Conservation (phyloP, 2,329 filamentous ascomycete species). For the Aspergillus niger region DNA sequence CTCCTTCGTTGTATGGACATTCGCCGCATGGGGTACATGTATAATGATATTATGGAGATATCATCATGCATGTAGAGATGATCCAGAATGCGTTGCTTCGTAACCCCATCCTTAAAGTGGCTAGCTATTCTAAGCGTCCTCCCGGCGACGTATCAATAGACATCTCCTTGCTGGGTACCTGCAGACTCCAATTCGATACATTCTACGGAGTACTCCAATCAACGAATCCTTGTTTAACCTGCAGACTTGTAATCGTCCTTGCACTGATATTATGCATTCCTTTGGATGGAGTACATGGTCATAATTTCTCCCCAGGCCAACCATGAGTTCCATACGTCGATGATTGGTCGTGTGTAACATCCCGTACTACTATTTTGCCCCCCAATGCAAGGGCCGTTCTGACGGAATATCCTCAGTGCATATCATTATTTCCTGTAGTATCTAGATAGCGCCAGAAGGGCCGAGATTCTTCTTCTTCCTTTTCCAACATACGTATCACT, state of each 20-base stretch:
- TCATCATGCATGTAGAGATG: background rate
- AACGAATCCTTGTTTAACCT: background rate
- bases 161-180: conserved; percentile 17
- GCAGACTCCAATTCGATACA: conserved; percentile 5
- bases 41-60: background rate
- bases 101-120: background rate
- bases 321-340: background rate
- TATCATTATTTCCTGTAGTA: conserved; percentile 11
- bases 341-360: conserved; percentile 1
- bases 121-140: background rate
- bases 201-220: background rate
- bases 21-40: background rate
- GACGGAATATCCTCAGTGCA: conserved; percentile 6
- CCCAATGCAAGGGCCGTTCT: conserved; percentile 11
- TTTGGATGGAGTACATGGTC: conserved; percentile 4
- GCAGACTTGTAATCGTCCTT: conserved; percentile 12
- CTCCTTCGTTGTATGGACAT: background rate
- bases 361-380: background rate
- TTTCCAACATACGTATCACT: background rate
- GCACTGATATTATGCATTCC: conserved; percentile 13
- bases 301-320: conserved; percentile 7
- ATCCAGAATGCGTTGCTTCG: conserved; percentile 3
- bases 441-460: background rate
- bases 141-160: conserved; percentile 12
- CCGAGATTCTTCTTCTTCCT: background rate